Conservation (phyloP, 2,329 filamentous ascomycete species). For the Plectosphaerella sp. region DNA sequence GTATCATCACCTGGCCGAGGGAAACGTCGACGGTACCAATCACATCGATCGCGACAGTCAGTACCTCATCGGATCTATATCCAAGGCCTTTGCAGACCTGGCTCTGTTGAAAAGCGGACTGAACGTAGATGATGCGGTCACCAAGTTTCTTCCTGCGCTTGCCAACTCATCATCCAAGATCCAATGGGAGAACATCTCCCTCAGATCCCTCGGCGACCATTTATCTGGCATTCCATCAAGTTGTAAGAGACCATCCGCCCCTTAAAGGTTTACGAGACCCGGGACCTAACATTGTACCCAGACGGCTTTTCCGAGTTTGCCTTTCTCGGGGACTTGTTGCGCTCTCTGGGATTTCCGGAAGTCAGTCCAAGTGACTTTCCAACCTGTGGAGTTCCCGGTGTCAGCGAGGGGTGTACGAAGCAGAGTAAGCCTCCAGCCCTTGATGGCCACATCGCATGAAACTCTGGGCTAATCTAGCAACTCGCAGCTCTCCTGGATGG, state of each 20-base stretch:
- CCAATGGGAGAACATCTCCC: slow-evolving; percentile 29
- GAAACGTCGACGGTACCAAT: slow-evolving; percentile 28
- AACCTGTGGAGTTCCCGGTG: slow-evolving; percentile 26
- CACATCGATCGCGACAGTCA: slow-evolving; percentile 27
- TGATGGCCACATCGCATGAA: neutral
- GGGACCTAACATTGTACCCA: slow-evolving; percentile 5
- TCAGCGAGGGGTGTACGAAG: slow-evolving; percentile 26
- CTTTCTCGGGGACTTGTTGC: slow-evolving; percentile 26
- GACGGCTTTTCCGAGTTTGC: slow-evolving; percentile 32
- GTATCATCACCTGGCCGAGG: slow-evolving; percentile 31
- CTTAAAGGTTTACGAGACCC: neutral
- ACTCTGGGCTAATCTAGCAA: neutral
- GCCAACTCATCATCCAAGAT: slow-evolving; percentile 16
- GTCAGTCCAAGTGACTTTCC: slow-evolving; percentile 28
- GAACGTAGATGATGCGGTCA: slow-evolving; percentile 24
- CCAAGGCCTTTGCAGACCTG: slow-evolving; percentile 32
- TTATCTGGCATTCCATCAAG: slow-evolving; percentile 29
- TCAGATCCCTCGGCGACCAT: slow-evolving; percentile 31
- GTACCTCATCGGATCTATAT: slow-evolving; percentile 35
- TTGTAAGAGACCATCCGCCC: slow-evolving; percentile 18
- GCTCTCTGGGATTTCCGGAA: slow-evolving; percentile 28
- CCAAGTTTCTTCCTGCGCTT: slow-evolving; percentile 28
- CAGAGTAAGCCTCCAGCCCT: slow-evolving; percentile 19
- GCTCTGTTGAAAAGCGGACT: slow-evolving; percentile 29
- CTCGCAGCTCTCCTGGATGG: slow-evolving; percentile 24